phyloP scores from a whole-genome alignment of 1,139 yeast genomes.

The Suhomyces maxii region DNA sequence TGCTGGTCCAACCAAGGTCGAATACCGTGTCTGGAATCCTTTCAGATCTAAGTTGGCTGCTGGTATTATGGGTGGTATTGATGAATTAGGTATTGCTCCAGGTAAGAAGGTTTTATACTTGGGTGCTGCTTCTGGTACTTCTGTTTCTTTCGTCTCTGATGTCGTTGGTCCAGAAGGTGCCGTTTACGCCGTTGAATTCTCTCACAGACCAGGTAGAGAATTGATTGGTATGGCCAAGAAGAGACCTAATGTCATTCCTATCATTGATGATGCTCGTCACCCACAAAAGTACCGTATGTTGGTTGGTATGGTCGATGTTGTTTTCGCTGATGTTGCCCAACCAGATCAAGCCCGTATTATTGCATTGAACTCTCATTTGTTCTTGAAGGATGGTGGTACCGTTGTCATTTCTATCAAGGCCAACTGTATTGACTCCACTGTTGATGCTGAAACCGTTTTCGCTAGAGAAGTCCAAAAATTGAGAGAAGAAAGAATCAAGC shows the following conservation, averaged over 20 bases:
- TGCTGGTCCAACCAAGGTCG: slow-evolving; percentile 84
- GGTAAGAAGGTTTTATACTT: slow-evolving; percentile 96
- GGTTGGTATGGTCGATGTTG: slow-evolving; percentile 97
- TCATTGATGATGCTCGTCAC: slow-evolving; percentile 99
- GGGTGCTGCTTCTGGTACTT: slow-evolving; percentile 99
- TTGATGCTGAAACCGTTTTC: slow-evolving; percentile 98
- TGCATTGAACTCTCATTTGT: slow-evolving; percentile 96
- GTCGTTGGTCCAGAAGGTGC: slow-evolving; percentile 98
- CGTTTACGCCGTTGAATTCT: slow-evolving; percentile 98
- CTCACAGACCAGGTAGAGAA: slow-evolving; percentile 99
- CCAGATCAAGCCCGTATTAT: slow-evolving; percentile 99
- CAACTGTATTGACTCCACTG: slow-evolving; percentile 99
- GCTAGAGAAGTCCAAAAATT: slow-evolving; percentile 99
- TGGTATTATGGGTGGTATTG: slow-evolving; percentile 99
- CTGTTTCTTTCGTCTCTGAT: slow-evolving; percentile 97
- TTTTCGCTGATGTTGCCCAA: slow-evolving; percentile 99
- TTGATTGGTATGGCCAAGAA: slow-evolving; percentile 99
- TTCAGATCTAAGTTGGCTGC: slow-evolving; percentile 99
- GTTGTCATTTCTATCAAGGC: slow-evolving; percentile 98
- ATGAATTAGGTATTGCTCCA: slow-evolving; percentile 95
- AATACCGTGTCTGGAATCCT: slow-evolving; percentile 99
- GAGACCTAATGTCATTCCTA: slow-evolving; percentile 98
- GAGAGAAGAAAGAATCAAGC: slow-evolving; percentile 98
- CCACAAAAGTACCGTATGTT: slow-evolving; percentile 99
- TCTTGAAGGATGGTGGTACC: slow-evolving; percentile 97